Base-by-base conservation (phyloP, 768 basidiomycete species). In the Tephrocybe rancida region DNA sequence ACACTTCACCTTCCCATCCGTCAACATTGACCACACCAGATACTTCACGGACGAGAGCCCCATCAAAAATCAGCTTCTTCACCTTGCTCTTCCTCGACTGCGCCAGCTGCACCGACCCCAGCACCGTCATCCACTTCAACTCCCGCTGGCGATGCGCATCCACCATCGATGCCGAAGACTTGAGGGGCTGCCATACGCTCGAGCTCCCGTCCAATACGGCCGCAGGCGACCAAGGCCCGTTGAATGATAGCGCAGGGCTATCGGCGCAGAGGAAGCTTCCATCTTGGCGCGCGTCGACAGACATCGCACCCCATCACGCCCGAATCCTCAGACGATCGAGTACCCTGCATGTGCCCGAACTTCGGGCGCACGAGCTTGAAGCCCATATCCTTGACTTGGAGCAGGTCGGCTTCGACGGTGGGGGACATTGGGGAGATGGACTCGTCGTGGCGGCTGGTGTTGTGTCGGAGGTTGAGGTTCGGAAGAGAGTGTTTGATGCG, bases 1-100 rank as follows among this genome's bases (percentile, higher is more conserved):
- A n/a, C 78, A 77, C 46, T 84, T 81, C 9, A 82, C 86, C 63
- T 87, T 89, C 58, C 86, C 87, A 63, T 93, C 88, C 6, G 86
- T 87, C 10, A 94, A 68, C 64, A 87, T 85, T 14, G 84, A 83
- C 92, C 92, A 95, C 3, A 93, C 91, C 14, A 86, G 80, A 58
- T 91, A 93, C 9, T 92, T 78, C 22, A 95, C 90, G 10, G 87
- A 90, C 84, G 0, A 92, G 92, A 0, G 95, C 88, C 32, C 85
- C 84, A n/a, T 92, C 89, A 39, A 85, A 70, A 25, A 93, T 60
- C 6, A 95, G 69, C 61, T 86, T 87, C 58, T 82, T 79, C 9
- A 92, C 76, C 70, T 92, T 92, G 66, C 72, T 87, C 75, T 89
- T 93, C 45, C 84, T 77, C 1, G 88, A 81, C 59, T 87, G 84